Conservation (phyloP, 75 land plant genomes). For the Gnetum montanum region DNA sequence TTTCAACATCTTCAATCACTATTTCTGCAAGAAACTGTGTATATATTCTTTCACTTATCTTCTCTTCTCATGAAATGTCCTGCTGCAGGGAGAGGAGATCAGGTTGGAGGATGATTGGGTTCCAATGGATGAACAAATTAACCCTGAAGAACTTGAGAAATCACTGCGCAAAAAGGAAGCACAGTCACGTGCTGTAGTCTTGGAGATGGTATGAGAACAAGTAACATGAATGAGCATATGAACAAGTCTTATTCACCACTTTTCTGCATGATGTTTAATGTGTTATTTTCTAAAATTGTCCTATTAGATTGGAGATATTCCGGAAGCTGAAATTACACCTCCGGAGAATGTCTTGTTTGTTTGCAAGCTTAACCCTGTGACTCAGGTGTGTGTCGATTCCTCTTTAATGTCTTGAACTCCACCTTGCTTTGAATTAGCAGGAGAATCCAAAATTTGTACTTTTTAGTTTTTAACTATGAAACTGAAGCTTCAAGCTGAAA, state of each 20-base stretch:
- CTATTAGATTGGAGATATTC: constrained; percentile 90
- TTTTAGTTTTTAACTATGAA: no score
- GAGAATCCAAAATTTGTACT: no score
- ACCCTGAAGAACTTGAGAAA: constrained; percentile 68
- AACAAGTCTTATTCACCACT: no score
- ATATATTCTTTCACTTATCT: no score
- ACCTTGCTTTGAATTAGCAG: no score
- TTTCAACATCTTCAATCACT: no score
- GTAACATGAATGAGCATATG: neutral
- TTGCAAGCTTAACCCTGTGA: constrained; percentile 93
- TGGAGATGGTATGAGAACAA: constrained; percentile 68
- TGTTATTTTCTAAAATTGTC: neutral
- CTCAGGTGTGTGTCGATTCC: constrained; percentile 47
- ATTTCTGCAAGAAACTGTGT: no score
- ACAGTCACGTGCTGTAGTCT: constrained; percentile 84
- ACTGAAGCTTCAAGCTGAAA: no score
- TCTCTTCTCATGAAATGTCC: neutral
- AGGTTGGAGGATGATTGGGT: constrained; percentile 98
- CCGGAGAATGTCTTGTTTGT: constrained; percentile 97
- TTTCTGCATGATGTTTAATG: no score
- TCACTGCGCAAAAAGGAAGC: constrained; percentile 67
- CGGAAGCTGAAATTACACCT: constrained; percentile 93
- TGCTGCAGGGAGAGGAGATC: constrained; percentile 63
- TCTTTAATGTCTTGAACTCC: neutral
- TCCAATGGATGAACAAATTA: constrained; percentile 75